Base-by-base conservation (phyloP, 2,329 filamentous ascomycete genomes). In the Epicoccum nigrum region DNA sequence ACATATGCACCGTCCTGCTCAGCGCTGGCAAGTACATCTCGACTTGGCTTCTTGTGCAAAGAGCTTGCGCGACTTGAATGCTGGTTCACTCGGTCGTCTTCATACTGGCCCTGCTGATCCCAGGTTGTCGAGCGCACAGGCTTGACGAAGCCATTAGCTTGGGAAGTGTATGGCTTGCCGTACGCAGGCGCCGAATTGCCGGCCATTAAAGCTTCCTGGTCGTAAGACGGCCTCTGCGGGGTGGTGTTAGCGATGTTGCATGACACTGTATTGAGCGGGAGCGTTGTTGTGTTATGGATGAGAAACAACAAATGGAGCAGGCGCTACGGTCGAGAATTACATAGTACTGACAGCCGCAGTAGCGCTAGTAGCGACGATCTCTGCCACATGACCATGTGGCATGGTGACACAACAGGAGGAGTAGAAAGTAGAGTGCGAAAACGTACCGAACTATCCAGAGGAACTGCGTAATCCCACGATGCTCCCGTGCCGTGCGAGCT, bases 1-100 rank as follows among this genome's bases (percentile, higher is more conserved):
- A 79, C 77, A 41, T 78, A 68, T 31, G 76, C 51, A 62, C 76
- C 77, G 47, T 82, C 80, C n/a, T 75, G 70, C 11, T 77, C 76
- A 30, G 65, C 69, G 38, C 65, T 69, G 3, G 75, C 73, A 43
- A 75, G 75, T 40, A 76, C 65, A 47, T 76, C 76, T 38, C 75
- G 75, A 40, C 75, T 72, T 30, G 58, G 47, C 45, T 78, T 77
- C 45, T 74, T 70, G 49, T 62, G 69, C 35, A 76, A 64, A 23
- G 70, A 70, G 44, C 68, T 58, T 23, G 71, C 61, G 44, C 70
- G 66, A 28, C 68, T 70, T 12, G 75, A 68, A 16, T 61, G 64
- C 28, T 74, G 62, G 48, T 73, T 54, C 13, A 50, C 45, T 27
- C 55, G 55, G 20, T 67, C 62, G 21, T 66, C 60, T 13, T 62